Evolutionary conservation across 106 monocot genomes (phyloP), one percentile per base, ranked within the genome.

Genomic region (Dactylorhiza incarnata): DNA sequence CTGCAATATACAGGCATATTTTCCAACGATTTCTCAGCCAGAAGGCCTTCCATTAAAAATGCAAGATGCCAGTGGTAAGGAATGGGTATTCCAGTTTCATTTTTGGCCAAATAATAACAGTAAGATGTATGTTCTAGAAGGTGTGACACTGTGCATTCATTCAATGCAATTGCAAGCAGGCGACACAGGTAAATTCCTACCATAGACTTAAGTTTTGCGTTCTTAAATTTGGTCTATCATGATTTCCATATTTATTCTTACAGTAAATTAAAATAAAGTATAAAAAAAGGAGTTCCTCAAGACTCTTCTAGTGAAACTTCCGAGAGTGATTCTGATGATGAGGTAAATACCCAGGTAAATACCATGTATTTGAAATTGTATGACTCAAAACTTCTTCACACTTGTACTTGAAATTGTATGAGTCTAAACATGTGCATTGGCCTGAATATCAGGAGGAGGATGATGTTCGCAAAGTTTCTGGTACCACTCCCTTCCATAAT

Each of bases 101-200:
- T 99, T 88, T 62, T 99, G 97, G 97, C 97, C 97, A 58, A 99
- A 99, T 83, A 99, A 99, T 74, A 99, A 99, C 67, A 99, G 97
- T 73, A 91, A 94, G 79, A 99, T 99, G 97, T 99, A 99, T 88
- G 97, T 99, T 73, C 81, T 99, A 82, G 97, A 99, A 78, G 97
- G 97, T 29, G 91, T 99, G 26, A 94, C 97, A 69, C 97, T 94
- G 78, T 99, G 97, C 86, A 99, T 99, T 78, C 97, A 99, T 52
- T 87, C 97, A 78, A 91, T 99, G 97, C 94, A 99, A 80, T 84
- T 99, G 74, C 91, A 91, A 84, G 97, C 97, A 47, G 97, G 97
- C 56, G 97, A 99, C 61, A 99, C 87, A 78, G 97, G 97, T 99
- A 87, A 49, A 4, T 78, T 20, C 24, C 52, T 37, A 45, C 17